Percentiles rank a stretch among this genome's conserved stretches.
These are phyloP conservation scores for Cryptosporidium andersoni DNA, from an alignment of 169 alveolate genomes.

Conservation along the genomic window DNA sequence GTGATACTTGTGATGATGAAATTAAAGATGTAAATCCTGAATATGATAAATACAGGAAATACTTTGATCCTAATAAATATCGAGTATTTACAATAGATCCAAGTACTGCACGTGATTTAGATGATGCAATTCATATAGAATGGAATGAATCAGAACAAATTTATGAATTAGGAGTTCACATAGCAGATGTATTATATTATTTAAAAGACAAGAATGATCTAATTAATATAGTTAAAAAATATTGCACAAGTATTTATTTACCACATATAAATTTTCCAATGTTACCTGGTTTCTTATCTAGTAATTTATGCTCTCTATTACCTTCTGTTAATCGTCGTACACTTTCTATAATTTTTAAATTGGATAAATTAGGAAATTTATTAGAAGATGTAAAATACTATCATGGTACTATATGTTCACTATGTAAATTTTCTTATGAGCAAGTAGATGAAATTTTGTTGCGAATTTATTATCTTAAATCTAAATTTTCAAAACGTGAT, in stretches of 20 bases:
- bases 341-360: slow-evolving; percentile 78
- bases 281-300: slow-evolving; percentile 81
- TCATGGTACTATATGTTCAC: slow-evolving; percentile 75
- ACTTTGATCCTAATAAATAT: slow-evolving; percentile 58
- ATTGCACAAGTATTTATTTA: slow-evolving; percentile 79
- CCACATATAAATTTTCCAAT: slow-evolving; percentile 80
- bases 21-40: neutral
- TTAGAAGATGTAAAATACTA: slow-evolving; percentile 71
- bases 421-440: slow-evolving; percentile 78
- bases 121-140: slow-evolving; percentile 77
- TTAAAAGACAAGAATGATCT: neutral
- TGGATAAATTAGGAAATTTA: slow-evolving; percentile 73
- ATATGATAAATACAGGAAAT: slow-evolving; percentile 17
- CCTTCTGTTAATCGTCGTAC: slow-evolving; percentile 80
- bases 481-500: neutral
- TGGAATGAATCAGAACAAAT: neutral
- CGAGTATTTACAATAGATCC: slow-evolving; percentile 80
- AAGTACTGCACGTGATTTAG: slow-evolving; percentile 80
- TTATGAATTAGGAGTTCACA: slow-evolving; percentile 53
- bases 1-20: neutral
- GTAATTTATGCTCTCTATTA: slow-evolving; percentile 79
- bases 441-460: slow-evolving; percentile 73
- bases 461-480: neutral
- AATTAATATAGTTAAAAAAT: neutral
- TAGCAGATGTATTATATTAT: slow-evolving; percentile 47